A percentile compares a stretch with the other conserved stretches of the same genome.
Conservation (phyloP, 257 asterid genomes). For the Lantana camara region DNA sequence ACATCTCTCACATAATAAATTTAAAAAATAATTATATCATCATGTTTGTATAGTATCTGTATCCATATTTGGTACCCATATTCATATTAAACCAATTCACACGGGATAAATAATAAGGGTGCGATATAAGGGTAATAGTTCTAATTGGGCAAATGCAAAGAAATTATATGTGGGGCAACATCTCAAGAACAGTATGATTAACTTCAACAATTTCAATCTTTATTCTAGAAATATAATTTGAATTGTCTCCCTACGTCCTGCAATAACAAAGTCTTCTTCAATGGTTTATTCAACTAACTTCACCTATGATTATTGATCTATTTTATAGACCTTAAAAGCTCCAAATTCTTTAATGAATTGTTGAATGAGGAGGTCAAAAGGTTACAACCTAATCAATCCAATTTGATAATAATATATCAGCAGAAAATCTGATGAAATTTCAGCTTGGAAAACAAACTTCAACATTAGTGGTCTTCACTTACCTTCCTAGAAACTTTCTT, state of each 20-base stretch:
- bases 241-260: not conserved
- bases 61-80: too few relatives aligned
- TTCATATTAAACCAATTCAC: too few relatives aligned
- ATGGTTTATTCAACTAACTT: not conserved
- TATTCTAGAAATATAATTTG: not conserved
- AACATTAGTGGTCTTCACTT: not conserved
- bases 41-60: too few relatives aligned
- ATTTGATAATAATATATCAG: not conserved
- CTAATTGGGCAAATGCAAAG: too few relatives aligned
- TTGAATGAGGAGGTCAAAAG: not conserved
- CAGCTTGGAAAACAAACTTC: not conserved
- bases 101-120: too few relatives aligned
- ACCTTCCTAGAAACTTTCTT: conserved; percentile 16
- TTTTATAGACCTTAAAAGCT: not conserved
- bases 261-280: not conserved
- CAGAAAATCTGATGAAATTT: not conserved
- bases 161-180: too few relatives aligned
- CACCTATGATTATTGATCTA: not conserved
- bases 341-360: not conserved
- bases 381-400: not conserved
- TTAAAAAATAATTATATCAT: too few relatives aligned
- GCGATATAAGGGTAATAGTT: too few relatives aligned
- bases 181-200: too few relatives aligned
- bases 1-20: too few relatives aligned
- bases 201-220: not conserved